These are phyloP conservation scores for Claviceps purpurea DNA, from an alignment of 2,329 filamentous ascomycete genomes.

Conservation along the genomic window DNA sequence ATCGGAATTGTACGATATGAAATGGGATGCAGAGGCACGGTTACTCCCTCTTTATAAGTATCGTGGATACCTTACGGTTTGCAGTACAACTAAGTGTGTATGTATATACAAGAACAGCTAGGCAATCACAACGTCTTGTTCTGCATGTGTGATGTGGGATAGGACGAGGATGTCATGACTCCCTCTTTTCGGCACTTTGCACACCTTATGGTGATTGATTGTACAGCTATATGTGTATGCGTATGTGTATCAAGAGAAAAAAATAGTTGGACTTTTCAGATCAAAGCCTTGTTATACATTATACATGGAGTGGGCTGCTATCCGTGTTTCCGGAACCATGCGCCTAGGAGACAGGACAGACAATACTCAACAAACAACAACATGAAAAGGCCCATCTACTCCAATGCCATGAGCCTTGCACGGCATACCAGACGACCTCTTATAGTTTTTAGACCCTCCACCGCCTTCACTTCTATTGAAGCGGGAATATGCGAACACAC, in stretches of 20 bases:
- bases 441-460: background rate
- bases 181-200: background rate
- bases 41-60: too few species aligned
- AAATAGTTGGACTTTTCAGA: background rate
- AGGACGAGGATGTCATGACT: background rate
- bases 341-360: background rate
- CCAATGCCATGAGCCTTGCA: too few species aligned
- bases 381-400: background rate
- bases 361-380: background rate
- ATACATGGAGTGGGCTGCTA: background rate
- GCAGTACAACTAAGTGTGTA: too few species aligned
- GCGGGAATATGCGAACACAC: background rate
- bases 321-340: background rate
- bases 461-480: background rate
- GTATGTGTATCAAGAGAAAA: too few species aligned
- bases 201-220: background rate
- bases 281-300: background rate
- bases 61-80: too few species aligned
- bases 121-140: background rate
- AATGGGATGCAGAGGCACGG: too few species aligned
- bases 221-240: background rate
- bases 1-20: too few species aligned
- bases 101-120: too few species aligned
- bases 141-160: background rate
- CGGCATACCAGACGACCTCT: too few species aligned